Percentiles rank a stretch among this genome's conserved stretches.
These are phyloP conservation scores for Ogataea paraovalis DNA, from an alignment of 805 yeast species.

Conservation along the genomic window DNA sequence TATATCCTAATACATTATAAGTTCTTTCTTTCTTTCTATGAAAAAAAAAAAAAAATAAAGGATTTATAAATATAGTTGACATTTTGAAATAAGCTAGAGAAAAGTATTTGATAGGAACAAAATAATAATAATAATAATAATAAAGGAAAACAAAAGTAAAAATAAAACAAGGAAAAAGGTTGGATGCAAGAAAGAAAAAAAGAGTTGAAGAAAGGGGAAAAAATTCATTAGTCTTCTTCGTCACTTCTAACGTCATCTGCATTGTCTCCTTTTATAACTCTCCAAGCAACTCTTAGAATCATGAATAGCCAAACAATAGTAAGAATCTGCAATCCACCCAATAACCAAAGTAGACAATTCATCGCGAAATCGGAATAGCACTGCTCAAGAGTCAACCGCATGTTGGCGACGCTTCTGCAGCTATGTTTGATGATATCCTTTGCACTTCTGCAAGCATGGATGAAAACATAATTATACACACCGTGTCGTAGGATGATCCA, in stretches of 20 bases:
- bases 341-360: slow-evolving; percentile 46
- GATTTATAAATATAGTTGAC: neutral
- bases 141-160: neutral
- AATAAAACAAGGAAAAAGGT: neutral
- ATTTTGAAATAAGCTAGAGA: neutral
- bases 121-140: too few relatives aligned
- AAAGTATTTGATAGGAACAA: neutral
- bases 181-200: neutral
- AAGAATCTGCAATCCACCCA: slow-evolving; percentile 64
- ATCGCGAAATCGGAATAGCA: slow-evolving; percentile 50
- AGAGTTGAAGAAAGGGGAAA: neutral
- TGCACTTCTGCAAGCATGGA: slow-evolving; percentile 51
- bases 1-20: neutral
- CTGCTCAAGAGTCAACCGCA: slow-evolving; percentile 14
- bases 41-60: neutral
- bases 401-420: slow-evolving; percentile 31
- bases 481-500: slow-evolving; percentile 79
- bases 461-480: slow-evolving; percentile 61
- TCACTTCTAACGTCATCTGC: slow-evolving; percentile 91
- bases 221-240: slow-evolving; percentile 47
- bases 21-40: neutral
- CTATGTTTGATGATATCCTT: slow-evolving; percentile 41
- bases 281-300: slow-evolving; percentile 65
- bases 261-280: slow-evolving; percentile 64
- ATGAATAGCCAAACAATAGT: slow-evolving; percentile 71